A percentile compares a stretch with the other conserved stretches of the same genome.
Conservation (phyloP, 768 basidiomycete species). For the Termitomyces sp. region DNA sequence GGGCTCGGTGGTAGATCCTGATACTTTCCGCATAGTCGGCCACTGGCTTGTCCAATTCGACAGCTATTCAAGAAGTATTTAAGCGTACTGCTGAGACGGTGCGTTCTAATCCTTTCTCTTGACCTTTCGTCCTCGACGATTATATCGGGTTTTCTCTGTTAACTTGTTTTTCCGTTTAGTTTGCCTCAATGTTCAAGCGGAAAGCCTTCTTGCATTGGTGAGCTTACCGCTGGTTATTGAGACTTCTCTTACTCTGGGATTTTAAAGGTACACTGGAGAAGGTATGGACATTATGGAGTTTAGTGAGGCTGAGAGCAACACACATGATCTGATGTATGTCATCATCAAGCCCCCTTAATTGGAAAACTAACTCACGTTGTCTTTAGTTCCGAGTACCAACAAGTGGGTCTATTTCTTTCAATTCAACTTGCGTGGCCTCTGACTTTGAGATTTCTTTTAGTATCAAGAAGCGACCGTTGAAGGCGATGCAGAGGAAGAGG, state of each 20-base stretch:
- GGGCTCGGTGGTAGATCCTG: neutral
- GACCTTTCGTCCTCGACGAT: neutral
- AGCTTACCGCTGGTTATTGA: conserved; percentile 1
- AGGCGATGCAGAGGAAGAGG: conserved; percentile 29
- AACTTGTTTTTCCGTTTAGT: conserved; percentile 34
- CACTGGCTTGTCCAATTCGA: conserved; percentile 72
- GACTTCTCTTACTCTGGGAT: neutral
- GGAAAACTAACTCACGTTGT: neutral
- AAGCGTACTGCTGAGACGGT: conserved; percentile 64
- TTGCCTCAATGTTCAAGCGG: conserved; percentile 76
- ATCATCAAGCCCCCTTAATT: neutral
- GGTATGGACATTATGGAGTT: conserved; percentile 90
- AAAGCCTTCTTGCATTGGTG: conserved; percentile 84
- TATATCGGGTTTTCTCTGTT: conserved; percentile 1
- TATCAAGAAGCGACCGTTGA: conserved; percentile 56
- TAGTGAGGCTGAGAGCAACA: conserved; percentile 83
- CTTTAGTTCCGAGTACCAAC: conserved; percentile 81
- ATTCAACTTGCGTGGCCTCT: neutral
- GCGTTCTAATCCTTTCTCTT: conserved; percentile 2
- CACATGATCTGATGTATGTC: conserved; percentile 73
- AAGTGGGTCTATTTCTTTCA: conserved; percentile 35
- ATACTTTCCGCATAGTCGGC: conserved; percentile 40
- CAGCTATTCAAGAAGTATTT: conserved; percentile 83
- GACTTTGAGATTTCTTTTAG: conserved; percentile 21
- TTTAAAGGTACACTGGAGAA: conserved; percentile 69